phyloP scores from a whole-genome alignment of 345 rosid species.

The Sisymbrium irio region DNA sequence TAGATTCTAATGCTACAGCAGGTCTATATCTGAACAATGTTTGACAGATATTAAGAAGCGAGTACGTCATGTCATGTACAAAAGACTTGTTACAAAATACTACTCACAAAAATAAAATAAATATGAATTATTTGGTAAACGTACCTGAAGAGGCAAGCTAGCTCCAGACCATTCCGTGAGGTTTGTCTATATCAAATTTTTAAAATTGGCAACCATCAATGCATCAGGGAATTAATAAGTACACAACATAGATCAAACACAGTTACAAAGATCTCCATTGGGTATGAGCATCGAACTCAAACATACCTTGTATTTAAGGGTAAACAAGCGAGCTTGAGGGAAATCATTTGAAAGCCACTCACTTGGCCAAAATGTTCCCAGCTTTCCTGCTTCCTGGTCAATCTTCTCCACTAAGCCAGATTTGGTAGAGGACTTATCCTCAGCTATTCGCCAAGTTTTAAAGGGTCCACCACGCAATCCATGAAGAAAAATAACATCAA shows the following conservation, averaged over 20 bases:
- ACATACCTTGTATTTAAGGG: conserved; percentile 91
- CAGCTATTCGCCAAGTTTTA: conserved; percentile 92
- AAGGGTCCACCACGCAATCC: conserved; percentile 96
- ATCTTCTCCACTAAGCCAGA: conserved; percentile 95
- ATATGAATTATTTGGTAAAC: conserved; percentile 1
- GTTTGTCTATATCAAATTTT: conserved; percentile 67
- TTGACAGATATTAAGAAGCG: neutral
- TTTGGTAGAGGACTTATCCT: conserved; percentile 83
- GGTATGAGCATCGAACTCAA: conserved; percentile 21
- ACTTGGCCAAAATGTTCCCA: conserved; percentile 96
- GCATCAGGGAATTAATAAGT: neutral
- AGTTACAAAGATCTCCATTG: neutral
- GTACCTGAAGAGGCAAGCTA: conserved; percentile 93
- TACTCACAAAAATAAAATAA: neutral
- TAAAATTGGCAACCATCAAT: conserved; percentile 7
- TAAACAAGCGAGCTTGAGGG: conserved; percentile 82
- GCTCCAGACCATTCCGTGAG: conserved; percentile 97
- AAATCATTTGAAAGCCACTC: conserved; percentile 95
- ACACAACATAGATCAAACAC: neutral
- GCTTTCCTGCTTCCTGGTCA: conserved; percentile 98
- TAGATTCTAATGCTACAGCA: neutral
- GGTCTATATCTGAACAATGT: neutral
- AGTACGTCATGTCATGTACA: neutral
- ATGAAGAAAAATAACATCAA: conserved; percentile 92
- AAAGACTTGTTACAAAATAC: neutral